These are phyloP conservation scores for Brassica carinata DNA, from an alignment of 345 rosid species.

Conservation along the genomic window DNA sequence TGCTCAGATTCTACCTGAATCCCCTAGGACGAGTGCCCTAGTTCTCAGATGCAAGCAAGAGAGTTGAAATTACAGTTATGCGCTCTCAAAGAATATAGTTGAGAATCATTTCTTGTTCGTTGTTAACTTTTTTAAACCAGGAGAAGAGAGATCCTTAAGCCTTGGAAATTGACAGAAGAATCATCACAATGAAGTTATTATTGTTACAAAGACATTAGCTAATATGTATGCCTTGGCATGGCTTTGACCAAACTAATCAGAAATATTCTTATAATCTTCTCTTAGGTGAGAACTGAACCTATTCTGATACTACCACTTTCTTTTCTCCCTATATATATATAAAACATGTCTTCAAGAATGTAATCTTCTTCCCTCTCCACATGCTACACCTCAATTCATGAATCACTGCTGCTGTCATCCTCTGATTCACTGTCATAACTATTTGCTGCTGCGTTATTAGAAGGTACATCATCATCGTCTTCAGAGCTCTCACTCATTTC, in stretches of 20 bases:
- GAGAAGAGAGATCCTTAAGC: background rate
- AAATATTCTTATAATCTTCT: constrained; percentile 27
- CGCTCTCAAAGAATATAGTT: background rate
- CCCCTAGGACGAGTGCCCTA: constrained; percentile 2
- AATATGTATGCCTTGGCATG: constrained; percentile 28
- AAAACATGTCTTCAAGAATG: constrained; percentile 31
- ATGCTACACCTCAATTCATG: constrained; percentile 18
- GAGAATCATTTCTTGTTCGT: background rate
- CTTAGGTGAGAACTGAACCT: constrained; percentile 24
- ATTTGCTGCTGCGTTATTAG: constrained; percentile 42
- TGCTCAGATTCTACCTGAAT: constrained; percentile 24
- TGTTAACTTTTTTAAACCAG: background rate
- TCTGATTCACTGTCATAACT: constrained; percentile 51
- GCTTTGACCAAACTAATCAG: constrained; percentile 35
- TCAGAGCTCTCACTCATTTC: constrained; percentile 61
- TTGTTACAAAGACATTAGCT: constrained; percentile 35
- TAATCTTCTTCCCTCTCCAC: constrained; percentile 22
- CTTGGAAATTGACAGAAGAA: constrained; percentile 10
- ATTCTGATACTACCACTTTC: constrained; percentile 32
- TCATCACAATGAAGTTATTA: constrained; percentile 13
- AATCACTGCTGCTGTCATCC: constrained; percentile 82
- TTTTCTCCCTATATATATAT: constrained; percentile 17
- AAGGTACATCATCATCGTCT: constrained; percentile 33
- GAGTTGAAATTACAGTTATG: background rate
- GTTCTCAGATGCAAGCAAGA: background rate